A percentile compares a stretch with the other conserved stretches of the same genome.
These are phyloP conservation scores for Kodamaea hsintzibuensis DNA, from an alignment of 805 yeast species.

Conservation along the genomic window DNA sequence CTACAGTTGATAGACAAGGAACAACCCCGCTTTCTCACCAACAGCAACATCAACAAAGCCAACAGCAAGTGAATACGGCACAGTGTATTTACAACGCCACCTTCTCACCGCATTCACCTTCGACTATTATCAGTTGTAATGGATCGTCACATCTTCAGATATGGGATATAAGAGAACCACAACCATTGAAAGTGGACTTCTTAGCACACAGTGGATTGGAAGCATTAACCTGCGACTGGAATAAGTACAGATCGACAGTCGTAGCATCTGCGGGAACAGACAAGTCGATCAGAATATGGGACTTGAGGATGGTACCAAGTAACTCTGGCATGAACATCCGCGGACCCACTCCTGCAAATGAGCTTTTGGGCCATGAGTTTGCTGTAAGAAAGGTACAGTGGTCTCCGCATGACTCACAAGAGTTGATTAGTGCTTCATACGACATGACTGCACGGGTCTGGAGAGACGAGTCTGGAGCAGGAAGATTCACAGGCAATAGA, in stretches of 20 bases:
- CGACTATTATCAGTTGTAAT: constrained; percentile 65
- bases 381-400: constrained; percentile 82
- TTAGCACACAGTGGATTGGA: constrained; percentile 82
- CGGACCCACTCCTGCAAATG: constrained; percentile 72
- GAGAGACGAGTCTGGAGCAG: constrained; percentile 63
- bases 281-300: constrained; percentile 83
- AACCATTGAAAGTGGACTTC: constrained; percentile 59
- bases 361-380: constrained; percentile 81
- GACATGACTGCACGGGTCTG: constrained; percentile 93
- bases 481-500: constrained; percentile 38
- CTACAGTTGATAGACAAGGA: constrained; percentile 7
- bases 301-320: constrained; percentile 65
- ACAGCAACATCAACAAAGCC: constrained; percentile 35
- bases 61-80: constrained; percentile 35
- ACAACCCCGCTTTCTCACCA: constrained; percentile 36
- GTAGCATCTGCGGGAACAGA: constrained; percentile 94
- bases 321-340: constrained; percentile 35
- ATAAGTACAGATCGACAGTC: constrained; percentile 77
- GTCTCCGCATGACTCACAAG: constrained; percentile 84
- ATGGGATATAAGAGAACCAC: constrained; percentile 78
- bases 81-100: constrained; percentile 78
- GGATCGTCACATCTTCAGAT: constrained; percentile 73
- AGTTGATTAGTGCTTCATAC: constrained; percentile 74
- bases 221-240: constrained; percentile 81
- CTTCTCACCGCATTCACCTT: constrained; percentile 84